Evolutionary conservation across 768 basidiomycete species (phyloP).

Genomic region (Kwoniella shandongensis): DNA sequence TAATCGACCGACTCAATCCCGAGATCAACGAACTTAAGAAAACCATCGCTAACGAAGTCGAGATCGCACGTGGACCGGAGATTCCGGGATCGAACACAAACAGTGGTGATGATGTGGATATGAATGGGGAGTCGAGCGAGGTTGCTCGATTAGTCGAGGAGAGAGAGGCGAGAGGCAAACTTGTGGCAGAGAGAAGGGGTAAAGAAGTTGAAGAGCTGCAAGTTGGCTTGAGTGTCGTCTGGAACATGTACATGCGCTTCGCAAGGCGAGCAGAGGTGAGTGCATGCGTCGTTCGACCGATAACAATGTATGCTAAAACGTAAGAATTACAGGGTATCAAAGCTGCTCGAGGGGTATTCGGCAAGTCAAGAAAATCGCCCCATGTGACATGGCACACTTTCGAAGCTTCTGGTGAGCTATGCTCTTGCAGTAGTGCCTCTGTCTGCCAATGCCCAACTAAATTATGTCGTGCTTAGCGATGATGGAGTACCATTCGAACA

Average conservation of each 20-base stretch:
- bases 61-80: constrained; percentile 54
- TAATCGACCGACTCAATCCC: constrained; percentile 65
- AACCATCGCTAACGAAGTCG: constrained; percentile 53
- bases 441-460: no score
- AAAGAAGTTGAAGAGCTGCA: constrained; percentile 60
- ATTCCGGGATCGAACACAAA: constrained; percentile 26
- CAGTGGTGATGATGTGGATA: constrained; percentile 32
- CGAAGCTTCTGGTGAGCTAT: constrained; percentile 76
- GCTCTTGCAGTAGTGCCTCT: not conserved
- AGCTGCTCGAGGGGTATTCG: constrained; percentile 72
- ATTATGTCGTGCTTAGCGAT: constrained; percentile 61
- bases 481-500: constrained; percentile 90
- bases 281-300: not conserved
- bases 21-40: constrained; percentile 48
- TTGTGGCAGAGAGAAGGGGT: constrained; percentile 41
- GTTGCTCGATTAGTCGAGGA: constrained; percentile 51
- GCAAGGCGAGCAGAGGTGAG: constrained; percentile 72
- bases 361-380: constrained; percentile 68
- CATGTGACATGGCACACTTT: constrained; percentile 79
- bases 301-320: no score
- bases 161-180: constrained; percentile 43
- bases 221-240: constrained; percentile 70
- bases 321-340: constrained; percentile 62
- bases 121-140: constrained; percentile 54
- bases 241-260: constrained; percentile 87